Base-by-base conservation (phyloP, 2,329 filamentous ascomycete genomes). In the Colletotrichum salicis region DNA sequence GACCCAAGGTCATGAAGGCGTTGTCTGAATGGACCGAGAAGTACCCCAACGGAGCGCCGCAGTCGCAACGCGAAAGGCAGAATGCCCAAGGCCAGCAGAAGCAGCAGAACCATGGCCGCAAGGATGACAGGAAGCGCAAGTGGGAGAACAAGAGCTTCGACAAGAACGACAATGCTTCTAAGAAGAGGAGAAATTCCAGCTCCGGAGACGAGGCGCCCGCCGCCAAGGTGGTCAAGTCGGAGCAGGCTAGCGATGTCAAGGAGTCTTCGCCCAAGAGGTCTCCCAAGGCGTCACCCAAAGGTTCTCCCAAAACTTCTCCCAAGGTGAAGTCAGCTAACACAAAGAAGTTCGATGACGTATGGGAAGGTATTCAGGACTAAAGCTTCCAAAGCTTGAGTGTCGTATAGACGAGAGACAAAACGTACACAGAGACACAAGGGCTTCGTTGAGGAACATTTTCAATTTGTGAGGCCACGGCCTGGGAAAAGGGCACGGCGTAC, bases 1-100 rank as follows among this genome's bases (percentile, higher is more conserved):
- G 89, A 0, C 93, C 94, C 0, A 89, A 94, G 80, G 86, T 98
- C 6, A 76, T 78, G 60, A 76, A 81, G 41, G 85, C 87, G 83
- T 78, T 88, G 5, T 78, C 79, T 22, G 80, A 80, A 48, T 88
- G 86, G 86, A 60, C 75, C 61, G 72, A 75, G 54, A 77, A 75
- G 41, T 73, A 78, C 45, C 67, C 74, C 6, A 73, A 77, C 27
- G 80, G 77, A 41, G 66, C 73, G 22, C 64, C 74, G 27, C 75
- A 77, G 35, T 74, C 74, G 62, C 76, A 75, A 35, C 62, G 57
- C 35, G 60, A 67, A 52, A 48, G 67, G 37, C 70, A 71, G 35
- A 73, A 55, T 55, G 41, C 19, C 19, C 41, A 48, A 48, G 41
- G 41, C 19, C 63, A 73, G 56, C 67, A 72, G 52, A 64, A 68